Base-by-base conservation (phyloP, 108 stramenopile species). In the Nannochloropsis oceanica region DNA sequence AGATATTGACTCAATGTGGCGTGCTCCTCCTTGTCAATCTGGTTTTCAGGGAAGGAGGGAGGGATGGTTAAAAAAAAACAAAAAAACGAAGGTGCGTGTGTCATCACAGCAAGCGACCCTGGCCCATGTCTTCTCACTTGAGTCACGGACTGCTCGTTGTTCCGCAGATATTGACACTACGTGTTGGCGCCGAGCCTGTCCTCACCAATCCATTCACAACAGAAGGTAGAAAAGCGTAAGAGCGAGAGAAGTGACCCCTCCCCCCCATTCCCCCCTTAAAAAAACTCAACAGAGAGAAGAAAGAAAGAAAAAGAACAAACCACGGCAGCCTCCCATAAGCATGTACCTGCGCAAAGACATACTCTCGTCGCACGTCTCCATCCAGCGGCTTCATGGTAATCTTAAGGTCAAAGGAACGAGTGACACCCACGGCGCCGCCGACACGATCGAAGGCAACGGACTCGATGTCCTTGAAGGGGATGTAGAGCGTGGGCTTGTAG, bases 381-480 rank as follows among this genome's bases (percentile, higher is more conserved):
- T 73, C 59, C 59, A 73, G 59, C 22, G 59, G 2, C 59, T n/a
- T 18, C 59, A 73, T 18, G 2, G n/a, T 18, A 18, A 73, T n/a
- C 59, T n/a, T 73, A 7, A 73, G 59, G 59, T 73, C 59, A 73
- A 73, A 73, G 59, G 59, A n/a, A 73, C 59, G 59, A 2, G 59
- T 73, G 22, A 73, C 59, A n/a, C 59, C 59, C 5, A 73, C 59
- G 59, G 59, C 95, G 11, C 95, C 95, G 12, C 94, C 95, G 44
- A 95, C 96, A 22, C 98, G 94, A 87, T 97, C 94, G 87, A 99
- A 98, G 84, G 98, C 96, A 20, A 98, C 95, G 83, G 92, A 92
- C 84, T 95, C 95, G 25, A 99, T 92, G 85, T 99, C 99, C 80
- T 96, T 96, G 91, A 96, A 98, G 44, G 96, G 94, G 90, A 99